phyloP scores from a whole-genome alignment of 2,329 filamentous ascomycete genomes.

The Botryosphaeria dothidea region DNA sequence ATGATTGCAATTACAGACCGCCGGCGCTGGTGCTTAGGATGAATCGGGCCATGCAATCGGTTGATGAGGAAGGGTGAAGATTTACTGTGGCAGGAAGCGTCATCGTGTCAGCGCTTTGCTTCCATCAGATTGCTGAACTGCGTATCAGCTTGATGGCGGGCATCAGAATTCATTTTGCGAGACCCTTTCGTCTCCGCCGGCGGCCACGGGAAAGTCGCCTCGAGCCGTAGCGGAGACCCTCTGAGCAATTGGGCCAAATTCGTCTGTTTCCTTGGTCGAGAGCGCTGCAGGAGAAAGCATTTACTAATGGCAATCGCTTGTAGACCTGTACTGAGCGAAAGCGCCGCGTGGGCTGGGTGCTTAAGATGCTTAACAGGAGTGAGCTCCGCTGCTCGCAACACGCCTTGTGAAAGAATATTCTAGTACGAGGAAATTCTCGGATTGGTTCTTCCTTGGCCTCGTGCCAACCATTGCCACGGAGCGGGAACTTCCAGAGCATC shows the following conservation, averaged over 20 bases:
- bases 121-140: not conserved
- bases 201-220: not conserved
- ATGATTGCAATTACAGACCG: not conserved
- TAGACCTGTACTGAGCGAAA: not conserved
- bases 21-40: not conserved
- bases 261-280: not conserved
- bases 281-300: not conserved
- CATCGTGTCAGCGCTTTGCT: not conserved
- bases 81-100: not conserved
- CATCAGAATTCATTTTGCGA: not conserved
- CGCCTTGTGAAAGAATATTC: not conserved
- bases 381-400: not conserved
- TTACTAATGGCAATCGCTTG: constrained; percentile 8
- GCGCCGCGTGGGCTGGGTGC: not conserved
- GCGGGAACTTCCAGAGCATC: not conserved
- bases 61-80: not conserved
- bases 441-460: not conserved
- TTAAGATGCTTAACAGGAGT: not conserved
- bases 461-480: not conserved
- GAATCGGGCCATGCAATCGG: not conserved
- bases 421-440: not conserved
- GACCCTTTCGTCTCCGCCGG: not conserved
- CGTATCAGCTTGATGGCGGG: constrained; percentile 12
- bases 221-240: not conserved
- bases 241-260: not conserved